phyloP scores from a whole-genome alignment of 129 eudicot species.

The Arctium lappa region DNA sequence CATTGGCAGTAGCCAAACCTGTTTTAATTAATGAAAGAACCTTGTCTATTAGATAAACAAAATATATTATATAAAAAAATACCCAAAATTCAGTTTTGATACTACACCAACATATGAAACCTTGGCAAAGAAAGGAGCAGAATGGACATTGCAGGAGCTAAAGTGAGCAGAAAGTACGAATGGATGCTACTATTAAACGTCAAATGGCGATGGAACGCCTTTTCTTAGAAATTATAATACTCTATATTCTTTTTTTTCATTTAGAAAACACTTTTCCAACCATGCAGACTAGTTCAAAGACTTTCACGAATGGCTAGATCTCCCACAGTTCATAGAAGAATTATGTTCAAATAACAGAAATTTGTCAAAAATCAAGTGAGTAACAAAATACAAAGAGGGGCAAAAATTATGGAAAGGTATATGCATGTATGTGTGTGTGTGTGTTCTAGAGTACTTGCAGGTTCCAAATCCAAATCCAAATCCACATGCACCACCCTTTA shows the following conservation, averaged over 20 bases:
- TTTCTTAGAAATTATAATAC: not conserved
- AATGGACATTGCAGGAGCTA: not conserved
- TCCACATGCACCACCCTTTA: not conserved
- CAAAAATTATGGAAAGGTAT: not conserved
- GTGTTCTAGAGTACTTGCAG: not conserved
- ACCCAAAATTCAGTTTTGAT: not conserved
- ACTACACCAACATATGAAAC: not conserved
- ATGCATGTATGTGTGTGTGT: not conserved
- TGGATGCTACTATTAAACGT: not conserved
- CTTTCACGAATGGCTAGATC: not conserved
- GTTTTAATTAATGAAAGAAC: not conserved
- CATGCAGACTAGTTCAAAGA: not conserved
- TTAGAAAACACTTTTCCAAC: not conserved
- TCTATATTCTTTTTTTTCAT: not conserved
- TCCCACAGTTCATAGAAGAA: not conserved
- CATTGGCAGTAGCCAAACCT: constrained; percentile 39
- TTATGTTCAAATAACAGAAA: not conserved
- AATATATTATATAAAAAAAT: not conserved
- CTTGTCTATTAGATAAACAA: not conserved
- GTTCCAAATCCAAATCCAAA: not conserved
- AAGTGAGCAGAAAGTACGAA: not conserved
- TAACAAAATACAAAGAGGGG: not conserved
- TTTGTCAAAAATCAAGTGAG: not conserved
- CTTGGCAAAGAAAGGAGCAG: not conserved
- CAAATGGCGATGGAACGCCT: not conserved